Conservation (phyloP, 2,329 filamentous ascomycete genomes). For the Dothistroma pini region DNA sequence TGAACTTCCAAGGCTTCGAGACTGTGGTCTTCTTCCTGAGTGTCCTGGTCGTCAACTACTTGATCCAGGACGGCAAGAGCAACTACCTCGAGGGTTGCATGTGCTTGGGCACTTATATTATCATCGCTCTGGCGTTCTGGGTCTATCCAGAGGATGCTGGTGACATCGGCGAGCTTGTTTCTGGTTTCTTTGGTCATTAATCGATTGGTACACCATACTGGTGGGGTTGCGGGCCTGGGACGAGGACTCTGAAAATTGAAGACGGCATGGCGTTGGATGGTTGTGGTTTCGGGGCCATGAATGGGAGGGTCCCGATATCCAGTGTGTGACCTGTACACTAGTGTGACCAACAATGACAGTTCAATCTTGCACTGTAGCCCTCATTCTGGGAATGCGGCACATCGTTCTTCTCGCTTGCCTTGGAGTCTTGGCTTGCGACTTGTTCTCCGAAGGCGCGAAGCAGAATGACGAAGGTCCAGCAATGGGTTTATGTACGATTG, state of each 20-base stretch:
- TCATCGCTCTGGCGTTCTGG: conserved; percentile 59
- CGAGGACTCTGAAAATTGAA: background rate
- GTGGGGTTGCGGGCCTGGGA: background rate
- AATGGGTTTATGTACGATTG: background rate
- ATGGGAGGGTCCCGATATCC: background rate
- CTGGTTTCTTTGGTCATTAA: conserved; percentile 19
- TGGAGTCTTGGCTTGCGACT: background rate
- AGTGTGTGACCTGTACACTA: background rate
- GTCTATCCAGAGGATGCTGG: conserved; percentile 49
- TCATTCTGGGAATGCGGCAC: background rate
- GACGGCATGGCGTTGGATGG: background rate
- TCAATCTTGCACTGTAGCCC: background rate
- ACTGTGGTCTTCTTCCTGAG: conserved; percentile 82
- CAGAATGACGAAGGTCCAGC: background rate
- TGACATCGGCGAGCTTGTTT: conserved; percentile 19
- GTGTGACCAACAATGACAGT: background rate
- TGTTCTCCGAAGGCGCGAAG: background rate
- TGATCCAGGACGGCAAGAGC: conserved; percentile 78
- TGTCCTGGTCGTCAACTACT: conserved; percentile 81
- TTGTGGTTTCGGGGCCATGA: background rate
- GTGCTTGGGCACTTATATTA: conserved; percentile 54
- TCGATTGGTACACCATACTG: background rate
- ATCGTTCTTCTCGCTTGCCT: background rate
- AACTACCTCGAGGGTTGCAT: conserved; percentile 80
- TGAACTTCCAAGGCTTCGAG: conserved; percentile 87